Evolutionary conservation across 2,329 filamentous ascomycete species (phyloP), one percentile per base, ranked within the genome.

Genomic region (Trematosphaeria pertusa): DNA sequence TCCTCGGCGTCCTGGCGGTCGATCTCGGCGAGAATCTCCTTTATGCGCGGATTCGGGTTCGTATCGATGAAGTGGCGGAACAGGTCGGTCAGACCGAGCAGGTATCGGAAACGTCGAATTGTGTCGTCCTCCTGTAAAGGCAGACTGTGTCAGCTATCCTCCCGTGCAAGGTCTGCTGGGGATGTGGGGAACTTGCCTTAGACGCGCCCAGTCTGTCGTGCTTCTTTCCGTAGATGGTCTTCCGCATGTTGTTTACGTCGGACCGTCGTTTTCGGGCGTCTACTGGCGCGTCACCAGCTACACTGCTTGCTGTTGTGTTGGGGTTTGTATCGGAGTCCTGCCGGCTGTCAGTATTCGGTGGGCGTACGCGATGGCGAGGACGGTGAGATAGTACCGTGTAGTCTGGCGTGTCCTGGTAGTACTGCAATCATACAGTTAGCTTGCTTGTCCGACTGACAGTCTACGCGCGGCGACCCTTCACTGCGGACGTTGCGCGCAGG

Each of bases 1-100:
- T 91, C 76, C 54, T 84, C 89, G 10, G 83, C 86, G 70, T 97
- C 95, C 70, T 96, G 92, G 36, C 90, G 87, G 73, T 99, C 94
- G 64, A 97, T 97, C 73, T 97, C 90, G 39, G 84, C 82, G 82
- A 97, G 94, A 61, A 97, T 91, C 48, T 96, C 89, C 62, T 93
- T 89, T 65, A 97, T 94, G 62, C 89, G 90, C 12, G 94, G 93
- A 67, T 99, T 92, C 4, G 92, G 93, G 67, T 97, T 99, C 7
- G 91, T 91, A 69, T 97, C 92, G 75, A 99, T 99, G 73, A 99
- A 99, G 75, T 99, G 94, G 56, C 95, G 91, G 78, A 99, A 99
- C 15, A 99, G 81, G 66, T 99, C 94, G 12, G 94, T 99, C 41
- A 99, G 80, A 19, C 95, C 95, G 11, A 99, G 83, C 1, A 99